Base-by-base conservation (phyloP, 1,284 basidiomycete genomes). In the Cryptococcus deneoformans region DNA sequence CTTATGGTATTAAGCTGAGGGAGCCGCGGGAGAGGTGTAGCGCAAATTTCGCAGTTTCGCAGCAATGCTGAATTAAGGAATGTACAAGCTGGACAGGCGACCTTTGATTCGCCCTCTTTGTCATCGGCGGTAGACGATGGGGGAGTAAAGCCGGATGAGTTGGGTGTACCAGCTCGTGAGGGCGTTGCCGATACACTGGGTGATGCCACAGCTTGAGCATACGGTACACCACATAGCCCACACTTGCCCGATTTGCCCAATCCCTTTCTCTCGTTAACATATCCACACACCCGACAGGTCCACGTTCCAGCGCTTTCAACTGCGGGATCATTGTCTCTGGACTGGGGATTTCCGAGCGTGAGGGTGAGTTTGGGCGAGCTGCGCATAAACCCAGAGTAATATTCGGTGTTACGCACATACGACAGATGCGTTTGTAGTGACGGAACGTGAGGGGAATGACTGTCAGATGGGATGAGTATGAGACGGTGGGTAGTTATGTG, bases 291-390 rank as follows among this genome's bases (percentile, higher is more conserved):
- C 45, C 86, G 83, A 69, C 92, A 96, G 62, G 87, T 83, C 92
- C 92, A 96, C 0, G 52, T 55, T 5, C 42, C 50, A 24, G 29
- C 49, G n/a, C 16, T 38, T 14, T 39, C 29, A 24, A 35, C 46
- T 49, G 8, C 12, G 48, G 53, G 46, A 35, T 20, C 29, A 39
- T 38, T 36, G 49, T 14, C 10, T 8, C 14, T 36, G 5, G 52
- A 9, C 16, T 53, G 52, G 47, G 54, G 56, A 64, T 55, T 59
- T 63, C 74, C 73, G 36, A 94, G 81, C 61, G 87, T 81, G 2
- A 97, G 79, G 0, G 92, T 94, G 60, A 96, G 83, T 78, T 99
- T 99, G 4, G 95, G 72, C 0, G 88, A 92, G 24, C 90, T 93
- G 56, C 86, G 89, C 80, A 98, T 88, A 60, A 99, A 87, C 3